Conservation (phyloP, 208 protist species). For the Wallacemonas collosoma region DNA sequence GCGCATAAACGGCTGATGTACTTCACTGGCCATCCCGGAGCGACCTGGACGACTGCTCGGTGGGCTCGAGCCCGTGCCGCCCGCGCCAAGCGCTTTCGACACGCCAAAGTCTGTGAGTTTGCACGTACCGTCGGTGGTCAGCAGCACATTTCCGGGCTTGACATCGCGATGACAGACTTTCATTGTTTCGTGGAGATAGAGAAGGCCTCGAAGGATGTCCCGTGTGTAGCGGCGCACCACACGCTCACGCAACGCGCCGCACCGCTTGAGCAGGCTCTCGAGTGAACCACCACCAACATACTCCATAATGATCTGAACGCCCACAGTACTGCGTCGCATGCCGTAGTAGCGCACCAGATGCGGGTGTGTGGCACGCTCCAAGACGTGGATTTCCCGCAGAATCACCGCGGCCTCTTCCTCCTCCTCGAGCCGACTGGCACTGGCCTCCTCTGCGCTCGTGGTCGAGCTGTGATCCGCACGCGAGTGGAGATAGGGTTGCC, state of each 20-base stretch:
- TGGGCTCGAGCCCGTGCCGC: slow-evolving; percentile 1
- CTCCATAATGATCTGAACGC: slow-evolving; percentile 91
- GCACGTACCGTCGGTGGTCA: slow-evolving; percentile 77
- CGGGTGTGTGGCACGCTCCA: slow-evolving; percentile 70
- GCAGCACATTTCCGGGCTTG: slow-evolving; percentile 91
- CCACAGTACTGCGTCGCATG: slow-evolving; percentile 55
- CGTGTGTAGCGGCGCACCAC: slow-evolving; percentile 73
- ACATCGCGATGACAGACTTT: slow-evolving; percentile 91
- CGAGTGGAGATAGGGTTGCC: no score
- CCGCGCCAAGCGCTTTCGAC: slow-evolving; percentile 56
- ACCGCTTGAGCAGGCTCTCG: slow-evolving; percentile 63
- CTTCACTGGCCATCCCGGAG: neutral
- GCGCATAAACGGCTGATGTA: slow-evolving; percentile 38
- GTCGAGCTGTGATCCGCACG: neutral
- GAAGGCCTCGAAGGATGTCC: slow-evolving; percentile 77
- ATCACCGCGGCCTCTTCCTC: slow-evolving; percentile 44
- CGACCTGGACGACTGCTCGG: neutral
- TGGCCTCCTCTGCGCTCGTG: neutral
- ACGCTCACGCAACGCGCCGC: slow-evolving; percentile 63
- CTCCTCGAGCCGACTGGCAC: slow-evolving; percentile 2
- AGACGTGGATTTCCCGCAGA: slow-evolving; percentile 72
- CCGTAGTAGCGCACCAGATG: slow-evolving; percentile 88
- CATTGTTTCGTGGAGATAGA: slow-evolving; percentile 79
- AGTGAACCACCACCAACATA: slow-evolving; percentile 85
- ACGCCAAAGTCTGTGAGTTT: slow-evolving; percentile 93